Evolutionary conservation across 2,329 filamentous ascomycete genomes (phyloP).

Genomic region (Curvularia hawaiiensis): DNA sequence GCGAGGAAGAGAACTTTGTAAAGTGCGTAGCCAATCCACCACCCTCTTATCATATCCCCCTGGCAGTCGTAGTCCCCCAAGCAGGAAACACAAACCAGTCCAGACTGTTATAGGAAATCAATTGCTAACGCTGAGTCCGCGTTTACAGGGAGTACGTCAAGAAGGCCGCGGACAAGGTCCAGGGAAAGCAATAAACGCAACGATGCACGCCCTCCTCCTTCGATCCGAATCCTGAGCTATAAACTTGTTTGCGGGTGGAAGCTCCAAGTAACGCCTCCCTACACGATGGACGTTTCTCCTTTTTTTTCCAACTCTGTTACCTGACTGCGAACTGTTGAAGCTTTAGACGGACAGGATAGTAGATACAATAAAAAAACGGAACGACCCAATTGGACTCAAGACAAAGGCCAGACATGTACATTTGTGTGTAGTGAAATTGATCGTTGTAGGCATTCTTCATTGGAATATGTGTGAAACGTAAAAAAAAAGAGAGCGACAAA

Average conservation of each 20-base stretch:
- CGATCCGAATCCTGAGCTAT: background rate
- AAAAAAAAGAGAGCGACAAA: background rate
- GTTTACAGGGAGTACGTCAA: constrained; percentile 44
- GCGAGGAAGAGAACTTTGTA: constrained; percentile 72
- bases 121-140: constrained; percentile 11
- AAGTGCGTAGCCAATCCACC: constrained; percentile 56
- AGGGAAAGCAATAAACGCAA: constrained; percentile 24
- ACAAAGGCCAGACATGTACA: background rate
- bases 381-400: background rate
- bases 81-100: background rate
- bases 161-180: constrained; percentile 43
- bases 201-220: background rate
- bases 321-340: background rate
- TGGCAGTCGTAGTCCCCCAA: background rate
- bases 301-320: background rate
- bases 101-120: background rate
- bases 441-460: background rate
- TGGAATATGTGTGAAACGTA: too few species aligned
- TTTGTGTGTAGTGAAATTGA: background rate
- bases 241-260: background rate
- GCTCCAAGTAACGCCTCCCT: background rate
- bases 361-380: background rate
- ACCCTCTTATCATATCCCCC: background rate
- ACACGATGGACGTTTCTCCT: background rate
- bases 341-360: background rate